Base-by-base conservation (phyloP, 2,329 filamentous ascomycete species). In the Microsporum audouinii region DNA sequence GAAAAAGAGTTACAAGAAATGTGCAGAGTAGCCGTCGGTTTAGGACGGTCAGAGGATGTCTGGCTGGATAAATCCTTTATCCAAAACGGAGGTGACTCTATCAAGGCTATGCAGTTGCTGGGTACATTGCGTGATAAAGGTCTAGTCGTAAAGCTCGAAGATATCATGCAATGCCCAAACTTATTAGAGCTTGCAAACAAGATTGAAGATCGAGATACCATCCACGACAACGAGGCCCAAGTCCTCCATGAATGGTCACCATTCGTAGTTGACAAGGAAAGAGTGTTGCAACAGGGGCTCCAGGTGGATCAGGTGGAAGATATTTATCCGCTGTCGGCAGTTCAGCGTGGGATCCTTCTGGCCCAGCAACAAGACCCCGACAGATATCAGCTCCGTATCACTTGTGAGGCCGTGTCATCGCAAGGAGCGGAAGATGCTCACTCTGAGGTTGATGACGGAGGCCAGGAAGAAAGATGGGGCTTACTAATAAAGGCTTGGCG, bases 321-420 rank as follows among this genome's bases (percentile, higher is more conserved):
- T 58, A 64, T 70, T 8, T 71, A 69, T 60, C 70, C 70, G 4
- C 68, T 66, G 56, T 70, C 68, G 10, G 67, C 73, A 1, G 67
- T 77, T 0, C 75, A 77, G 60, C 73, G 75, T 65, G 75, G 72
- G 3, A 67, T 77, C 36, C 6, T 60, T 3, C 17, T 58, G n/a
- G 14, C 34, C n/a, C 41, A 39, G 8, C 38, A 39, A 14, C 38
- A 39, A 4, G 10, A 39, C 38, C 38, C 38, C 14, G 38, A 39
- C 38, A 39, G 14, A 39, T 39, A 39, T 39, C 38, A 39, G 38
- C 14, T 39, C 14, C 38, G 38, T 12, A 8, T 39, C 14, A 39
- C 38, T 39, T 39, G 38, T 39, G 38, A 39, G 38, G 38, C 14
- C 10, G 38, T 39, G 14, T 14, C 10, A 14, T 39, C 14, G 38